These are phyloP conservation scores for Discostella stelligeroides DNA, from an alignment of 108 stramenopile species.

Conservation along the genomic window DNA sequence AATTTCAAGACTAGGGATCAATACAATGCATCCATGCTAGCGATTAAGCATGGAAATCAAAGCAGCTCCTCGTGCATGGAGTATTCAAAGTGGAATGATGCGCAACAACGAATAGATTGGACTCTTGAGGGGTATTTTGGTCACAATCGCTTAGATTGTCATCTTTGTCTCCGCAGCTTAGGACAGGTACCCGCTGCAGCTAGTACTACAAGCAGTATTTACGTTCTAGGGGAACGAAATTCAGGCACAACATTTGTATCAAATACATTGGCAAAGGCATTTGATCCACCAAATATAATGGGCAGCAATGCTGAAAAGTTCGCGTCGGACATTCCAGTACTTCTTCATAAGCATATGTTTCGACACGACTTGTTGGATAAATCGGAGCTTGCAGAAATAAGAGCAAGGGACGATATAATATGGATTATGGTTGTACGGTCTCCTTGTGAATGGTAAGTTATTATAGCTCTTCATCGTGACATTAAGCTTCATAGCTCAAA, in stretches of 20 bases:
- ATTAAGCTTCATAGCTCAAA: background rate
- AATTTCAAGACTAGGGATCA: conserved; percentile 6
- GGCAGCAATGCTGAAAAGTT: conserved; percentile 33
- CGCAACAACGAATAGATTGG: conserved; percentile 48
- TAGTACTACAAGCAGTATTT: conserved; percentile 22
- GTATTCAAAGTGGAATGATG: conserved; percentile 36
- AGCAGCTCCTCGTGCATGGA: conserved; percentile 17
- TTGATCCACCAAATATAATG: conserved; percentile 41
- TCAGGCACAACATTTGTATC: conserved; percentile 49
- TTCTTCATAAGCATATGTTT: conserved; percentile 54
- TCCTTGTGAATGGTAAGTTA: conserved; percentile 47
- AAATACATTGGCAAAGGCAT: conserved; percentile 40
- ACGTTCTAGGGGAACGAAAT: conserved; percentile 48
- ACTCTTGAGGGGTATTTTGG: conserved; percentile 46
- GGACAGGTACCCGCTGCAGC: too few relatives aligned
- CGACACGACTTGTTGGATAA: conserved; percentile 49
- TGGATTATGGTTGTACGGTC: conserved; percentile 54
- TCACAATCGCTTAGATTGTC: conserved; percentile 46
- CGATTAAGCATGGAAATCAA: conserved; percentile 8
- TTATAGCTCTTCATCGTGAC: too few relatives aligned
- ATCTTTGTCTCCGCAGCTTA: conserved; percentile 25
- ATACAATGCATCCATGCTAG: conserved; percentile 2
- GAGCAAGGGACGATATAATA: conserved; percentile 38
- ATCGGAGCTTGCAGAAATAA: conserved; percentile 38
- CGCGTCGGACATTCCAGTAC: conserved; percentile 39